Evolutionary conservation across 805 yeast genomes (phyloP), one percentile per base, ranked within the genome.

Genomic region (Tetrapisispora fleetii): DNA sequence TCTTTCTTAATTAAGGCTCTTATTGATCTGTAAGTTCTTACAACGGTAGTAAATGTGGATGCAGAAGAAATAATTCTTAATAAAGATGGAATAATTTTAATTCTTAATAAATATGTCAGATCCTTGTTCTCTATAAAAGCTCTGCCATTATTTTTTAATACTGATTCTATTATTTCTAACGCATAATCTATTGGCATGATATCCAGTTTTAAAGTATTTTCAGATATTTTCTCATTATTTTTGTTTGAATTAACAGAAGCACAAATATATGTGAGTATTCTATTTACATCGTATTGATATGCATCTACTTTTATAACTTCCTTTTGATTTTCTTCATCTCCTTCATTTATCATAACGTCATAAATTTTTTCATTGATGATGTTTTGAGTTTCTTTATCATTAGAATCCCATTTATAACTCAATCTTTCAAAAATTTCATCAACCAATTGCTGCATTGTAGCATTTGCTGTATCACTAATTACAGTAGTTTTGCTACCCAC

Each of bases 401-500:
- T 70, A 17, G 33, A 37, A 6, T 49, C 48, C 50, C 55, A 50
- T 10, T 54, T 46, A 18, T 50, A 54, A 7, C 54, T 61, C 54
- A 43, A 79, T 74, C 59, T 79, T 74, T 91, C 98, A 63, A 84
- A 91, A 0, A 89, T 76, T 30, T 84, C 78, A 36, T 84, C 79
- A 41, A 89, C 75, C 40, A 93, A 67, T 62, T 93, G 98, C 53
- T 89, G 95, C 42, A 89, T 74, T 3, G 98, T 88, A 2, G 98
- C 99, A 45, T 87, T 81, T 0, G 98, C 96, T 0, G 98, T 86
- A 58, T 89, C 90, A 14, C 79, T 74, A 5, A 93, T 95, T 56
- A 86, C 85, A 0, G 84, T 78, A 5, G 81, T 76, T 56, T 85
- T 83, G 52, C 79, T 83, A 14, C 80, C 74, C 14, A 79, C 69